Evolutionary conservation across 495 filamentous ascomycete species (phyloP), one percentile per base, ranked within the genome.

Genomic region (Aspergillus biplanus): DNA sequence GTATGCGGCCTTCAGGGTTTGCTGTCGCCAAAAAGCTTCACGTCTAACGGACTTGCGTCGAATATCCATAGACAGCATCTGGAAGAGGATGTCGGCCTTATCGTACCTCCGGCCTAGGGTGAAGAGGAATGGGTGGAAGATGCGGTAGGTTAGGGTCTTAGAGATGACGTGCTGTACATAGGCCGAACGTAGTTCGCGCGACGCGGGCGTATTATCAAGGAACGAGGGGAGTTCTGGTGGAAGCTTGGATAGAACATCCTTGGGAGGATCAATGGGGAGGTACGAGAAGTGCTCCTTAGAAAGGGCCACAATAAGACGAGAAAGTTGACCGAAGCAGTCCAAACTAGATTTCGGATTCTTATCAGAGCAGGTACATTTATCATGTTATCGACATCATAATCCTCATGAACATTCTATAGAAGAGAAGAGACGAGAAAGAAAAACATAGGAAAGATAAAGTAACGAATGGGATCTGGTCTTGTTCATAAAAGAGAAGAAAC

Each of bases 121-220:
- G 71, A 89, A 89, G 4, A 89, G 71, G 75, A 89, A 89, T 6
- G 85, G 86, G 39, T 85, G 81, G 75, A 89, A 89, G 44, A 89
- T 83, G n/a, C 85, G 80, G 66, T 82, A 83, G 32, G 82, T 86
- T 47, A 89, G 71, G 31, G 83, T 83, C 52, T 82, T 85, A 18
- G 85, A 86, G 44, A 89, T 73, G 32, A 85, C 77, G 61, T 88
- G 84, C 55, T 86, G 79, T 52, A 88, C 75, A 65, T 87, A 89
- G 21, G 85, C 84, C 39, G 83, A 76, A n/a, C 86, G 85, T 6
- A 89, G 72, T 47, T 83, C 78, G 52, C 78, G 79, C 13, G 85
- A 85, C 6, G 85, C 80, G 2, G 71, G 67, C 2, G 77, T 80
- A 64, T 81, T 81, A 69, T 81, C 78, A 47, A 81, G 74, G 76